Evolutionary conservation across 352 stramenopile species (phyloP).

Genomic region (Phytopythium mirpurense): DNA sequence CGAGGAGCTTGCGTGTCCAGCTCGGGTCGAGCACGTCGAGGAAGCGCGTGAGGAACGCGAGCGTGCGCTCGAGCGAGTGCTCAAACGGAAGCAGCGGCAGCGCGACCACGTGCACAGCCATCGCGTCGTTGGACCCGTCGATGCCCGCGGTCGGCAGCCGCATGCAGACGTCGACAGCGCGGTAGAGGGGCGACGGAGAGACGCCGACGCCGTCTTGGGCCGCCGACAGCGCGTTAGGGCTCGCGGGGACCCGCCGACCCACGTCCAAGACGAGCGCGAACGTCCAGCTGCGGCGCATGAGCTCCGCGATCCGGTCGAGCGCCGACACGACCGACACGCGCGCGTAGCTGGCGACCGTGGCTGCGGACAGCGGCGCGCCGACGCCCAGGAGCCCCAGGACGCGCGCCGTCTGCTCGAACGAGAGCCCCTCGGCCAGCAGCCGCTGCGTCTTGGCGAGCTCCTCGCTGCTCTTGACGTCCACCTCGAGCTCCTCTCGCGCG

Average conservation of each 20-base stretch:
- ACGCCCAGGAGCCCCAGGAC: constrained; percentile 1
- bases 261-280: constrained; percentile 16
- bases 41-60: constrained; percentile 4
- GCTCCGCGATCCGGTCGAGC: constrained; percentile 13
- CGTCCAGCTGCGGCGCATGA: constrained; percentile 17
- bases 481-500: background rate
- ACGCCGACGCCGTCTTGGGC: too few relatives aligned
- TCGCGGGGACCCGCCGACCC: too few relatives aligned
- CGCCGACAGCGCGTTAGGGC: too few relatives aligned
- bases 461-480: constrained; percentile 4
- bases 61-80: constrained; percentile 8
- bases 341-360: constrained; percentile 8
- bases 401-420: constrained; percentile 10
- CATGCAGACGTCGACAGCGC: constrained; percentile 20
- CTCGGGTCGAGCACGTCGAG: constrained; percentile 19
- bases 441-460: constrained; percentile 12
- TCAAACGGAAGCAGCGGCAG: constrained; percentile 15
- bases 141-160: constrained; percentile 8
- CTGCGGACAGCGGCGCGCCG: background rate
- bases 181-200: constrained; percentile 2
- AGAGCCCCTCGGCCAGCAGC: constrained; percentile 10
- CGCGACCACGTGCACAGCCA: constrained; percentile 21
- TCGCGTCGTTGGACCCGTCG: constrained; percentile 10
- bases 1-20: constrained; percentile 24
- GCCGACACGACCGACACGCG: constrained; percentile 10